A percentile compares a stretch with the other conserved stretches of the same genome.
phyloP scores from a whole-genome alignment of 352 stramenopile species.

The Globisporangium cederbergense region DNA sequence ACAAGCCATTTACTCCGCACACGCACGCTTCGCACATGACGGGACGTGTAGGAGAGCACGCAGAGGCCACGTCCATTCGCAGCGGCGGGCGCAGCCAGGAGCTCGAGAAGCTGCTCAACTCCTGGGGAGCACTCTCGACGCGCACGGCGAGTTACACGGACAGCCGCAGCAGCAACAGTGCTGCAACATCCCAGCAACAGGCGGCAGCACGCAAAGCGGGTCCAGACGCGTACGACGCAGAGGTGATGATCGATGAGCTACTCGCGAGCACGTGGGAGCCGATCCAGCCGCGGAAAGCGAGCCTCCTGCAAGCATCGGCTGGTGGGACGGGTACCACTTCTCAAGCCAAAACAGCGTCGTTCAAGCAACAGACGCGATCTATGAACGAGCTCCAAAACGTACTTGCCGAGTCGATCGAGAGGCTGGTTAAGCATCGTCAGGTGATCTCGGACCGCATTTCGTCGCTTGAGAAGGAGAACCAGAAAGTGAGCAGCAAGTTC shows the following conservation, averaged over 20 bases:
- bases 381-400: constrained; percentile 69
- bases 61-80: not conserved
- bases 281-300: constrained; percentile 16
- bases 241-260: constrained; percentile 80
- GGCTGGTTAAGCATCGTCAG: constrained; percentile 52
- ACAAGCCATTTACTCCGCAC: not conserved
- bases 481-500: constrained; percentile 47
- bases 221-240: constrained; percentile 39
- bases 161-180: not conserved
- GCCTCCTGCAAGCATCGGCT: constrained; percentile 3
- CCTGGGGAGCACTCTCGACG: constrained; percentile 16
- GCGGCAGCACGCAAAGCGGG: not conserved
- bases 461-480: constrained; percentile 62
- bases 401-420: constrained; percentile 53
- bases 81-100: constrained; percentile 33
- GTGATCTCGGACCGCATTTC: constrained; percentile 56
- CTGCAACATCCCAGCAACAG: not conserved
- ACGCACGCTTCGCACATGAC: not conserved
- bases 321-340: not conserved
- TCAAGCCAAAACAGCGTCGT: constrained; percentile 25
- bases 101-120: constrained; percentile 58
- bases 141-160: not conserved
- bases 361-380: constrained; percentile 51
- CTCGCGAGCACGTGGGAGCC: constrained; percentile 55
- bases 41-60: not conserved